phyloP scores from a whole-genome alignment of 2,329 filamentous ascomycete species.

The Penicillium sp. region DNA sequence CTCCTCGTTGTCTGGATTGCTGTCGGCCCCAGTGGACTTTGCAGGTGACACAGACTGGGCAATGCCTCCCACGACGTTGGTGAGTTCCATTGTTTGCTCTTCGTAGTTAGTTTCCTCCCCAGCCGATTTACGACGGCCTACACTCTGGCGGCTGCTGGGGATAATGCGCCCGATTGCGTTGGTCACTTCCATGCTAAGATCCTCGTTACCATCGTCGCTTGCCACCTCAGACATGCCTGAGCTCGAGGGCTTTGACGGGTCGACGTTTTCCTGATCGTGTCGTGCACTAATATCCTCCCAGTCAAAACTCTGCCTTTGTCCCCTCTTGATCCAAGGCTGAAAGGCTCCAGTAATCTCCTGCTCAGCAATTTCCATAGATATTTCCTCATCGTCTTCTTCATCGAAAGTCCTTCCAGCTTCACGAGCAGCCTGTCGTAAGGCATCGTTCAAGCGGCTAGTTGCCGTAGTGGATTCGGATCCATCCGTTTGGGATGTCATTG shows the following conservation, averaged over 20 bases:
- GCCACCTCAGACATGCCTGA: conserved; percentile 24
- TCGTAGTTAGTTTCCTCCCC: conserved; percentile 52
- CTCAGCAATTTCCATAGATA: conserved; percentile 79
- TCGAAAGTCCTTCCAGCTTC: conserved; percentile 74
- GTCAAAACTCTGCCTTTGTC: conserved; percentile 47
- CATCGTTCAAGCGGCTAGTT: conserved; percentile 76
- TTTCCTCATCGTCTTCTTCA: conserved; percentile 66
- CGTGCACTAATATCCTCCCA: conserved; percentile 48
- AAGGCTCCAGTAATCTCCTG: conserved; percentile 59
- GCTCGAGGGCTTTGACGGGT: conserved; percentile 35
- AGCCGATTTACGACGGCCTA: conserved; percentile 49
- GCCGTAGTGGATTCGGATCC: conserved; percentile 62
- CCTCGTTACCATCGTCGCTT: conserved; percentile 60
- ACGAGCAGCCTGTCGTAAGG: conserved; percentile 73
- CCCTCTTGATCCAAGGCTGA: conserved; percentile 54
- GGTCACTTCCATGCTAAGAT: conserved; percentile 95
- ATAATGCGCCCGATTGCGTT: conserved; percentile 81
- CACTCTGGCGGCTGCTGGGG: conserved; percentile 45
- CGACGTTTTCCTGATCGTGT: conserved; percentile 52
- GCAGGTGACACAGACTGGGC: conserved; percentile 31
- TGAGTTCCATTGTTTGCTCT: conserved; percentile 55
- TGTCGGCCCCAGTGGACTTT: conserved; percentile 34
- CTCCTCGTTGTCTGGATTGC: conserved; percentile 45
- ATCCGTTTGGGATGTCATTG: conserved; percentile 64
- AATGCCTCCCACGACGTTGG: conserved; percentile 50